These are phyloP conservation scores for Zygnema circumcarinatum DNA, from an alignment of 139 green algal species.

Conservation along the genomic window DNA sequence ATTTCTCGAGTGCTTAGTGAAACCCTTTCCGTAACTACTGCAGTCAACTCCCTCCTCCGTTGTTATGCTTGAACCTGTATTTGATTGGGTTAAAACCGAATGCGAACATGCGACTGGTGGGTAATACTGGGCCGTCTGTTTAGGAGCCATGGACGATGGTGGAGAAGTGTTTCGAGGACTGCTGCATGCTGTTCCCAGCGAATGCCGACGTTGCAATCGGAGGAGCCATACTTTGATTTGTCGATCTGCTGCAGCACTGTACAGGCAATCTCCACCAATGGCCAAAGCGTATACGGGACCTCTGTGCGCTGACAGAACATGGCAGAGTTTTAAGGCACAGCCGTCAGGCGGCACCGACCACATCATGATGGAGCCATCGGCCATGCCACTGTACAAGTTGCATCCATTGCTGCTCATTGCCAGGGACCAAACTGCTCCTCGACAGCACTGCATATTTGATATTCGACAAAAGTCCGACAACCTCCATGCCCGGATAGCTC, in stretches of 20 bases:
- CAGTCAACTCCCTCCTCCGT: too few relatives aligned
- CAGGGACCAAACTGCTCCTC: neutral
- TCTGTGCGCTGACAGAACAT: conserved; percentile 10
- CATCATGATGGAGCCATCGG: conserved; percentile 7
- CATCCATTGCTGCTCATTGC: neutral
- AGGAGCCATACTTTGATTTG: conserved; percentile 14
- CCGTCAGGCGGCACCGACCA: neutral
- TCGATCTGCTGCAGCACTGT: neutral
- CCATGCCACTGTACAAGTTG: conserved; percentile 1
- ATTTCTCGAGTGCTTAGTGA: neutral
- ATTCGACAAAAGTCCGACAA: neutral
- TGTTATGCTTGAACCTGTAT: too few relatives aligned
- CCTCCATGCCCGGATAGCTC: conserved; percentile 1
- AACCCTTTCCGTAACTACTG: too few relatives aligned
- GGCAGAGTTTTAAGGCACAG: neutral
- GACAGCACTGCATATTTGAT: neutral
- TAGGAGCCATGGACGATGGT: neutral
- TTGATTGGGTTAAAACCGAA: too few relatives aligned
- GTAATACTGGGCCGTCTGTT: too few relatives aligned
- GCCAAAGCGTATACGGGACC: conserved; percentile 8
- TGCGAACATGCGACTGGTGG: too few relatives aligned
- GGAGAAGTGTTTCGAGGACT: neutral
- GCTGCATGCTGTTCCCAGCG: neutral
- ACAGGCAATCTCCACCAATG: conserved; percentile 3
- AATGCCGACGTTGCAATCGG: neutral